Base-by-base conservation (phyloP, 768 basidiomycete species). In the Boletus rufocinnamomeus region DNA sequence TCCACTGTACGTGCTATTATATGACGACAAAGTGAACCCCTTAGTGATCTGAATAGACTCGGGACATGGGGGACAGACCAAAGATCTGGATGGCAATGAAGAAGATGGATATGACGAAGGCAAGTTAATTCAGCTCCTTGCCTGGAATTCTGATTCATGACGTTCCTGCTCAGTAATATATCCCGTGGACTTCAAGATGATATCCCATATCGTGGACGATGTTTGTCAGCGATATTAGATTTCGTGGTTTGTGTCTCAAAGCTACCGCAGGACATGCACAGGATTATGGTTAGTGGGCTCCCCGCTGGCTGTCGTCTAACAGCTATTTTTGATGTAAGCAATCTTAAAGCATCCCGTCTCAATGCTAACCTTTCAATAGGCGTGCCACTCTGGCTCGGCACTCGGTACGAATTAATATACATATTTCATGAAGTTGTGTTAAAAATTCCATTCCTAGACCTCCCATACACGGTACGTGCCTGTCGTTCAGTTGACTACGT, bases 1-100 rank as follows among this genome's bases (percentile, higher is more conserved):
- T 95, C 80, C 94, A 95, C 63, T 95, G 91, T 89, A 58, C 56
- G 83, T 72, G 2, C 16, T 30, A 21, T 45, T 7, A 3, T 56
- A 13, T 46, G 28, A 46, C 17, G 1, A 35, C 21, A 21, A 43
- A 1, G 2, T 11, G 11, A 23, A 23, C 5, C 9, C 3, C 17
- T 23, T 17, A 46, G 8, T 0, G 14, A 41, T 40, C 1, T 9
- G 30, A 23, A 44, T 48, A 91, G 91, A 93, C 72, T 96, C 94
- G 6, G 95, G 95, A 16, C 96, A 98, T 63, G 96, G 96, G 37
- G 95, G 93, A 16, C 95, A 95, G 74, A 88, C 89, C 0, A 81
- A 89, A 60, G 96, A 97, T 72, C 35, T 75, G 3, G 85, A 93
- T 63, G 92, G 91, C 1, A 91, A 95, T 64, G 92, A 95, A 73